Evolutionary conservation across 371 early-diverging fungal species (phyloP).

Genomic region (Zychaea mexicana): DNA sequence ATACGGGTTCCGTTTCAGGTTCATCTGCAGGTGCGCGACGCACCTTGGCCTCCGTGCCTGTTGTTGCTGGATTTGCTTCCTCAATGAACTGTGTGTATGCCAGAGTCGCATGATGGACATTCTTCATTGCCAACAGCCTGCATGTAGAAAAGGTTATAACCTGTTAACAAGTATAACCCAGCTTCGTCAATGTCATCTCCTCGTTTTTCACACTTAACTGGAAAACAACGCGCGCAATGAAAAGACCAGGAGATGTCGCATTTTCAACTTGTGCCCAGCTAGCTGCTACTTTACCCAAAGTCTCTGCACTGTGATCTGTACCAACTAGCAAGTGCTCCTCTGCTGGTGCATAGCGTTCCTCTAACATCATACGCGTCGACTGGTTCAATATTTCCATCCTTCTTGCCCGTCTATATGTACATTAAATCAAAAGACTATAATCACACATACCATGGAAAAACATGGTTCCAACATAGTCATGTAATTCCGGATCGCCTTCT

Average conservation of each 20-base stretch:
- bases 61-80: conserved; percentile 24
- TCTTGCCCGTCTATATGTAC: too few relatives aligned
- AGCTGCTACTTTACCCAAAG: conserved; percentile 71
- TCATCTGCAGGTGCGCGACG: conserved; percentile 40
- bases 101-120: conserved; percentile 71
- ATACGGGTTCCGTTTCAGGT: conserved; percentile 40
- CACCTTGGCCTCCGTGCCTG: conserved; percentile 34
- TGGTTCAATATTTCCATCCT: too few relatives aligned
- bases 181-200: too few relatives aligned
- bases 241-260: conserved; percentile 60
- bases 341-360: conserved; percentile 64
- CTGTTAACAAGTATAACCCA: too few relatives aligned
- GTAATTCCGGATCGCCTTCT: conserved; percentile 82
- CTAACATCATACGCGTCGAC: too few relatives aligned
- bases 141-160: too few relatives aligned
- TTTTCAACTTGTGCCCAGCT: conserved; percentile 71
- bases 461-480: conserved; percentile 82
- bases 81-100: conserved; percentile 66
- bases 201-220: conserved; percentile 57
- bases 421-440: too few relatives aligned
- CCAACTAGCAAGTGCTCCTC: conserved; percentile 80
- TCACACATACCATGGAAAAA: conserved; percentile 56
- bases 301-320: conserved; percentile 75
- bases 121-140: conserved; percentile 63
- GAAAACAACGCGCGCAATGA: conserved; percentile 78